Base-by-base conservation (phyloP, 768 basidiomycete species). In the Hortiboletus campestris region DNA sequence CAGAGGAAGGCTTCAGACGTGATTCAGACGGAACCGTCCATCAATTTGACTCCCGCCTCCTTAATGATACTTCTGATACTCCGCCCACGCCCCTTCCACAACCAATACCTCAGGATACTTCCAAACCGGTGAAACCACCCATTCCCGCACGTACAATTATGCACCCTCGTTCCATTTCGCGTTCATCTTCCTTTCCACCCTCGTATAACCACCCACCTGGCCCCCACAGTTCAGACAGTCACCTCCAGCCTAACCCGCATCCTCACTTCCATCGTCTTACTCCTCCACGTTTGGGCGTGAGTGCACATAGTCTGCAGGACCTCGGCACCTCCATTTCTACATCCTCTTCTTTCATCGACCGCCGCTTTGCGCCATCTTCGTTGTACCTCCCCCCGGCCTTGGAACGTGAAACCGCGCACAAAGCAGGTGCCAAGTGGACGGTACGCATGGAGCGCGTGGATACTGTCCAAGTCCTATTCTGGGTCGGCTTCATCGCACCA, bases 401-500 rank as follows among this genome's bases (percentile, higher is more conserved):
- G 41, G 61, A 68, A 55, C 75, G 78, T 43, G 60, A 64, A 12
- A 60, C 70, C 49, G 43, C 71, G 64, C 61, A 59, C 5, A 54
- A 58, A 12, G 56, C 53, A 32, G 53, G 60, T 17, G 16, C 53
- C 12, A 53, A 41, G n/a, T 58, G 66, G 70, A 20, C 19, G 20
- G 13, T 47, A 10, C 57, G 31, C 29, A 41, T 35, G 1, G 60
- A 64, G 22, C 54, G 53, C 7, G n/a, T 49, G 28, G 66, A 73
- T 29, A 61, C 81, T 0, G 75, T 81, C 3, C 78, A 80, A 63
- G 79, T 85, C 67, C 73, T 88, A n/a, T 90, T 90, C 72, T 89
- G 85, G 84, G 53, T 85, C 0, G 88, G 88, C 4, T 90, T 90
- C 62, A 53, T 88, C 45, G 84, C 80, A 44, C 88, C 88, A 0